phyloP scores from a whole-genome alignment of 208 protist species.

The Zelonia costaricensis region DNA sequence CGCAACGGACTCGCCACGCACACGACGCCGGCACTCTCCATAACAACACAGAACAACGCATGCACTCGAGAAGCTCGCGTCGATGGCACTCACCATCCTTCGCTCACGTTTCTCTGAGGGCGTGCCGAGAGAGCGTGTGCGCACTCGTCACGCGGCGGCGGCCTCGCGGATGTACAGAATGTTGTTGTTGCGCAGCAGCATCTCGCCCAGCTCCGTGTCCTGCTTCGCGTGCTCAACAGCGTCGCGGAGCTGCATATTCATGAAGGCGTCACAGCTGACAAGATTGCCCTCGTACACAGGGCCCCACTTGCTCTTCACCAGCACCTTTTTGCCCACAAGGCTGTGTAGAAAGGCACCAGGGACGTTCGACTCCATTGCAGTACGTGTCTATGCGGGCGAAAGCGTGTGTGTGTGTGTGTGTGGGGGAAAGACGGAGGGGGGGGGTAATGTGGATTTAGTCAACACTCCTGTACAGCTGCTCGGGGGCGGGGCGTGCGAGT shows the following conservation, averaged over 20 bases:
- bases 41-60: too few species aligned
- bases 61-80: too few species aligned
- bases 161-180: constrained; percentile 88
- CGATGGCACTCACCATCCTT: too few species aligned
- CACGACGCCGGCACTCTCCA: too few species aligned
- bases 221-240: constrained; percentile 74
- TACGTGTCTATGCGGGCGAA: too few species aligned
- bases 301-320: constrained; percentile 99
- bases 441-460: too few species aligned
- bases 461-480: too few species aligned
- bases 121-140: too few species aligned
- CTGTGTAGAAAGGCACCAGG: constrained; percentile 92
- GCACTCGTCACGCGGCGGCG: constrained; percentile 22
- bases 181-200: constrained; percentile 91
- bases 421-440: background rate
- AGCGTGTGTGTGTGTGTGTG: background rate
- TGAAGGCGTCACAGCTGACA: constrained; percentile 96
- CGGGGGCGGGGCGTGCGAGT: too few species aligned
- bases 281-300: constrained; percentile 97
- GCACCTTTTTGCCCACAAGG: constrained; percentile 94
- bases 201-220: constrained; percentile 78
- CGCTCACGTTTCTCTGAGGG: too few species aligned
- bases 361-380: constrained; percentile 73
- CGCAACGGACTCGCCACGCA: too few species aligned
- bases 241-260: constrained; percentile 97